Conservation (phyloP, 768 basidiomycete genomes). For the Porphyrellus cyaneotinctus region DNA sequence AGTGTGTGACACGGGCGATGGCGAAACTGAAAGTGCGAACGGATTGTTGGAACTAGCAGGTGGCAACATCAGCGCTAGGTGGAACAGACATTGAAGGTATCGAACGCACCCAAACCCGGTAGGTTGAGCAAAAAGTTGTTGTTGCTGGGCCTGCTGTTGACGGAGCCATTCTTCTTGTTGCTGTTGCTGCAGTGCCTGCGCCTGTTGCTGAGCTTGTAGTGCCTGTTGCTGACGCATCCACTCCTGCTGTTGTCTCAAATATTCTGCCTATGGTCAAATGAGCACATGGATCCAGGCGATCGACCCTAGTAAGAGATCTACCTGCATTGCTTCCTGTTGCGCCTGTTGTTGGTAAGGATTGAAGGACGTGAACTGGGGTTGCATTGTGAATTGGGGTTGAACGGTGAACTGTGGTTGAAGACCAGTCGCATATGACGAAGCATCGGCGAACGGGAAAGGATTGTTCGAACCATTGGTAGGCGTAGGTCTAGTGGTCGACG, state of each 20-base stretch:
- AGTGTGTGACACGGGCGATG: conserved; percentile 31
- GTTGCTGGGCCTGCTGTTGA: conserved; percentile 49
- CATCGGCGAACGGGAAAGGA: conserved; percentile 60
- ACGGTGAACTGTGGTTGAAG: conserved; percentile 72
- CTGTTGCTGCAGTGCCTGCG: conserved; percentile 29
- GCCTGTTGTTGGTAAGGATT: conserved; percentile 93
- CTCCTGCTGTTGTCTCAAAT: conserved; percentile 56
- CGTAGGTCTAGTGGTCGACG: conserved; percentile 23
- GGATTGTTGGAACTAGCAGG: conserved; percentile 88
- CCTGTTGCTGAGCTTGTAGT: conserved; percentile 40
- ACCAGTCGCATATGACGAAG: conserved; percentile 54
- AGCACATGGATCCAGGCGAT: conserved; percentile 2
- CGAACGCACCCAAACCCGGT: conserved; percentile 70
- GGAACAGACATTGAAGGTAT: not conserved
- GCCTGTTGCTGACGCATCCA: conserved; percentile 66
- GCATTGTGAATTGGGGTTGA: conserved; percentile 71
- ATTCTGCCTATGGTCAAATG: conserved; percentile 37
- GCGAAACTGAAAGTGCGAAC: conserved; percentile 55
- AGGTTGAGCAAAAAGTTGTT: conserved; percentile 52
- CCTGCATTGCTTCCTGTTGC: conserved; percentile 83
- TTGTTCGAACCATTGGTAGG: conserved; percentile 39
- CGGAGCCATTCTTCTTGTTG: conserved; percentile 57
- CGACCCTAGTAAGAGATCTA: conserved; percentile 6
- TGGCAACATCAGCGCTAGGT: conserved; percentile 23
- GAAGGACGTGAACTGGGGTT: conserved; percentile 87